A percentile compares a stretch with the other conserved stretches of the same genome.
Evolutionary conservation across 1,284 basidiomycete genomes (phyloP).

Genomic region (Cryptococcus sp.): DNA sequence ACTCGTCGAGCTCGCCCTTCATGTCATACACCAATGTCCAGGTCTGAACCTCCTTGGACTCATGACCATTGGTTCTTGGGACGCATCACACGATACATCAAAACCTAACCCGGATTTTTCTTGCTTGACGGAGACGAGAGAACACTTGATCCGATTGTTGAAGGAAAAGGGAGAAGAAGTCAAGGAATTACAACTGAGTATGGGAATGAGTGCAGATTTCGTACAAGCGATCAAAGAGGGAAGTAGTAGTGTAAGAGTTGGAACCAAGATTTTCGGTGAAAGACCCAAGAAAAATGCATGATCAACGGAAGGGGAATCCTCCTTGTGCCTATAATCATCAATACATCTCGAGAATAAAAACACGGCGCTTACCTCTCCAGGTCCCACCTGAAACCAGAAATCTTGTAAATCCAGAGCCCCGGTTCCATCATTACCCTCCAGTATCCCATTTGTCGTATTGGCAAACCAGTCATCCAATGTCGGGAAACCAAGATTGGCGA

Average conservation of each 20-base stretch:
- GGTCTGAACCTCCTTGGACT: conserved; percentile 72
- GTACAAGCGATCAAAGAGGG: conserved; percentile 78
- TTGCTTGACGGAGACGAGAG: conserved; percentile 61
- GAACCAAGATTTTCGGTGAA: conserved; percentile 83
- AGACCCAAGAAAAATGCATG: conserved; percentile 50
- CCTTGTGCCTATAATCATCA: conserved; percentile 22
- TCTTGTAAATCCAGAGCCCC: conserved; percentile 31
- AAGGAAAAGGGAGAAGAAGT: conserved; percentile 47
- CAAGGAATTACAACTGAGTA: conserved; percentile 70
- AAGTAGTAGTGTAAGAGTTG: conserved; percentile 83
- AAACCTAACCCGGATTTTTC: conserved; percentile 81
- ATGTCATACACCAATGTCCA: conserved; percentile 70
- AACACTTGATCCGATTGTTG: conserved; percentile 55
- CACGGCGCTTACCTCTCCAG: conserved; percentile 15
- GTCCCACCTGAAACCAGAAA: conserved; percentile 39
- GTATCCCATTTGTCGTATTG: not conserved
- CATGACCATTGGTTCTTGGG: conserved; percentile 92
- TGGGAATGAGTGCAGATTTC: conserved; percentile 98
- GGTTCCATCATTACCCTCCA: conserved; percentile 12
- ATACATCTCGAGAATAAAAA: conserved; percentile 10
- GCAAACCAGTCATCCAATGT: conserved; percentile 42
- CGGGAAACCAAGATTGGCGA: conserved; percentile 29
- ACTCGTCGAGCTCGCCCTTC: conserved; percentile 63
- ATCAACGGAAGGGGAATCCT: conserved; percentile 13
- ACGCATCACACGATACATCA: conserved; percentile 58